Conservation (phyloP, 1,284 basidiomycete genomes). For the Paramarasmius palmivorus region DNA sequence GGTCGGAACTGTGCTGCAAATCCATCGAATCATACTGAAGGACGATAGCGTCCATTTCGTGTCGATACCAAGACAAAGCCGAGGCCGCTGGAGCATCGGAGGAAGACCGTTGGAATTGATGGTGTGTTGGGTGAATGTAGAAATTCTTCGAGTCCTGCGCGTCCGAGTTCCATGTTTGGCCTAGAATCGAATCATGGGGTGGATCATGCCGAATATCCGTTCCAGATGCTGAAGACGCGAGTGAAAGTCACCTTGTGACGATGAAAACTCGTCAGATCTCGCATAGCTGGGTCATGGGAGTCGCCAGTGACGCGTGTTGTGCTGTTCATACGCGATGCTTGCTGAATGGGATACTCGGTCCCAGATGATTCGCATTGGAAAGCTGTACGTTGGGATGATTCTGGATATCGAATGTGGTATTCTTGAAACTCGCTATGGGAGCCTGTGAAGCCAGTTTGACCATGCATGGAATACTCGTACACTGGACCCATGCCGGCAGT, state of each 20-base stretch:
- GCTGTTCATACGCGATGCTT: not conserved
- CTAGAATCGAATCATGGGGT: not conserved
- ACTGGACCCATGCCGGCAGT: not conserved
- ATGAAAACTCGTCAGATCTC: not conserved
- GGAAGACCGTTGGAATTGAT: too few species aligned
- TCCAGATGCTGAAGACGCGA: not conserved
- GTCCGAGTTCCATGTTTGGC: too few species aligned
- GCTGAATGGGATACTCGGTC: not conserved
- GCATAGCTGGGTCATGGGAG: not conserved
- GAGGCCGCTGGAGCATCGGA: too few species aligned
- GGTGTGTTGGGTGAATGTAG: too few species aligned
- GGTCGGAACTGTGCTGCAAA: not conserved
- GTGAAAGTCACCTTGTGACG: not conserved
- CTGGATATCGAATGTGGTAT: not conserved
- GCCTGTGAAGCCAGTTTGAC: not conserved
- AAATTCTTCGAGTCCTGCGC: too few species aligned
- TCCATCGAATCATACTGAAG: not conserved
- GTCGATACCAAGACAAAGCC: too few species aligned
- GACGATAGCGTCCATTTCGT: too few species aligned
- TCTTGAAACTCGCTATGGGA: not conserved
- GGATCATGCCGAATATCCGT: not conserved
- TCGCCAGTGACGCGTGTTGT: not conserved
- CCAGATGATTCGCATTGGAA: not conserved
- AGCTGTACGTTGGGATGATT: slow-evolving; percentile 1
- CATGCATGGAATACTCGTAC: not conserved